Evolutionary conservation across 2,329 filamentous ascomycete genomes (phyloP).

Genomic region (Dactylellina sp.): DNA sequence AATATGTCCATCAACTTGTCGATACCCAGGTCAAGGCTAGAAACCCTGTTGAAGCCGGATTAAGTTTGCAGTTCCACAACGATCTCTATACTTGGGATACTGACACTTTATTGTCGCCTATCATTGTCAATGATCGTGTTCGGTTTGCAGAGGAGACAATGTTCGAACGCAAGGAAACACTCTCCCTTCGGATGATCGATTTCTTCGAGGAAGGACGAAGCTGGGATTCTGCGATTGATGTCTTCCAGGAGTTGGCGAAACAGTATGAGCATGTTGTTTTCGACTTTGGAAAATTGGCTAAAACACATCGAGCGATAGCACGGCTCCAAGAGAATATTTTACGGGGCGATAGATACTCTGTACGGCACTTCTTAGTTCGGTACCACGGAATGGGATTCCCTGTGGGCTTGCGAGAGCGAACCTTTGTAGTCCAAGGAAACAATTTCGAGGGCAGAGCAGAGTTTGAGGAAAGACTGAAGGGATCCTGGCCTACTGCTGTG

Average conservation of each 20-base stretch:
- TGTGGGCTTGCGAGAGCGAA: slow-evolving; percentile 81
- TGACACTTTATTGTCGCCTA: slow-evolving; percentile 32
- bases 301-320: slow-evolving; percentile 89
- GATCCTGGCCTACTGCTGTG: slow-evolving; percentile 86
- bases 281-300: slow-evolving; percentile 90
- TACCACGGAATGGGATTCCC: slow-evolving; percentile 93
- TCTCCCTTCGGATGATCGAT: slow-evolving; percentile 96
- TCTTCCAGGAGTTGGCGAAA: slow-evolving; percentile 88
- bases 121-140: slow-evolving; percentile 71
- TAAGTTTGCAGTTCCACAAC: slow-evolving; percentile 89
- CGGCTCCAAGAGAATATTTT: slow-evolving; percentile 89
- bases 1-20: slow-evolving; percentile 93
- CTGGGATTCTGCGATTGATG: slow-evolving; percentile 87
- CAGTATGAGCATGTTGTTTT: slow-evolving; percentile 92
- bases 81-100: slow-evolving; percentile 91
- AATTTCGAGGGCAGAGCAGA: slow-evolving; percentile 79
- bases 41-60: slow-evolving; percentile 86
- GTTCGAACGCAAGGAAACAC: slow-evolving; percentile 90
- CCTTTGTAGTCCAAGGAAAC: slow-evolving; percentile 89
- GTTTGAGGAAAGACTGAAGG: slow-evolving; percentile 92
- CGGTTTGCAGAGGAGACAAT: slow-evolving; percentile 82
- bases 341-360: slow-evolving; percentile 80
- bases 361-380: slow-evolving; percentile 89
- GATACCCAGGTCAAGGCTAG: slow-evolving; percentile 78
- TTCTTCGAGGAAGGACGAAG: slow-evolving; percentile 93